phyloP scores from a whole-genome alignment of 1,139 yeast genomes.

The Debaryomyces udenii region DNA sequence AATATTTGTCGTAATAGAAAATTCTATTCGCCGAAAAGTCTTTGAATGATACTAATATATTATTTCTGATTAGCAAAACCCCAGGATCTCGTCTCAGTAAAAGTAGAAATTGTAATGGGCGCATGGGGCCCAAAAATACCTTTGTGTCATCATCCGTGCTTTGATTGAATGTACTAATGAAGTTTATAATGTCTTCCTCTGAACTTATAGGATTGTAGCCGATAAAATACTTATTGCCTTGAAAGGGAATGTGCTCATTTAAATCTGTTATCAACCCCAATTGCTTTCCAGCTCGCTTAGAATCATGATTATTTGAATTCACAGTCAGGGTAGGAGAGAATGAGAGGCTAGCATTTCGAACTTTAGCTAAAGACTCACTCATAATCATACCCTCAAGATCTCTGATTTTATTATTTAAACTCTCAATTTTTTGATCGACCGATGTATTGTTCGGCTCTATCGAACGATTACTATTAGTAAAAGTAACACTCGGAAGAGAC shows the following conservation, averaged over 20 bases:
- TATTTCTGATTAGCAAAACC: constrained; percentile 4
- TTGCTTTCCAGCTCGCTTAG: neutral
- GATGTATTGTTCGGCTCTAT: too few species aligned
- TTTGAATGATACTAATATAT: too few species aligned
- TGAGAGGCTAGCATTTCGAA: neutral
- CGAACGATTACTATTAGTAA: too few species aligned
- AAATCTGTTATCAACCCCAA: neutral
- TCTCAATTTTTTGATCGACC: neutral
- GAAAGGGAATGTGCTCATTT: too few species aligned
- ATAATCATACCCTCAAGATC: constrained; percentile 5
- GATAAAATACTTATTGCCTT: neutral
- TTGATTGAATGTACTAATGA: neutral
- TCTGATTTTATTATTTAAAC: neutral
- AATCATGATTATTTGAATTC: neutral
- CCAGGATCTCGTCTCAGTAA: constrained; percentile 13
- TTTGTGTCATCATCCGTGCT: neutral
- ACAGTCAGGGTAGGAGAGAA: neutral
- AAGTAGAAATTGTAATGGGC: constrained; percentile 7
- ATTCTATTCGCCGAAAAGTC: too few species aligned
- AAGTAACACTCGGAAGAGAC: too few species aligned
- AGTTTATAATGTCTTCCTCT: neutral
- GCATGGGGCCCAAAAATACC: constrained; percentile 4
- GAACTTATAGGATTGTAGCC: constrained; percentile 7
- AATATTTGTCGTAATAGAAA: constrained; percentile 2
- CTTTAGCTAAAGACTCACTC: neutral